Evolutionary conservation across 2,329 filamentous ascomycete species (phyloP), one percentile per base, ranked within the genome.

Genomic region (Xylaria sp.): DNA sequence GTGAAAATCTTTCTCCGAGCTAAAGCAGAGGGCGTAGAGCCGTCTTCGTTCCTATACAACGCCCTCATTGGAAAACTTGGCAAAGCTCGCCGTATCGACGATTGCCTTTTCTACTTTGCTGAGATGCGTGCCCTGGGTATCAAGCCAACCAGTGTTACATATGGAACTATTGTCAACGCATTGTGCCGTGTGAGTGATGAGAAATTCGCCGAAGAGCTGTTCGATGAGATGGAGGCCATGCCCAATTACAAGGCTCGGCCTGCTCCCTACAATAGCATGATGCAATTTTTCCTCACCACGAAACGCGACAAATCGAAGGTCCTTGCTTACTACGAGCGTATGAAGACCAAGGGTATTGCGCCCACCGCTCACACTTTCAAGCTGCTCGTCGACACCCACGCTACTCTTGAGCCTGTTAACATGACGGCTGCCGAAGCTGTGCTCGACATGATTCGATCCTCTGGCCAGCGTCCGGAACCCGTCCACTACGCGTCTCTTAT

Each of bases 171-270:
- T 76, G 95, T 99, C 82, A 99, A 99, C 76, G 96, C 96, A 28
- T 88, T 99, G 15, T 97, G 94, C 86, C 93, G 96, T 75, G 96
- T 98, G 65, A 97, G 94, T 74, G 96, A 99, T 75, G 95, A 98
- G 83, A 97, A 95, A 78, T 97, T 97, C 79, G 96, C 96, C 33
- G 96, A 97, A 78, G 94, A 98, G 81, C 89, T 98, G 75, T 99
- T 99, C 78, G 94, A 98, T 78, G 96, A 99, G 84, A 99, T 99
- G 96, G 96, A 99, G 84, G 89, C 91, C 56, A 97, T 97, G 91
- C 92, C 94, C 66, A 99, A 99, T 84, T 99, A 99, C 88, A 98
- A 97, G 85, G 93, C 96, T 48, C 92, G 96, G 10, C 94, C 96
- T 31, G 96, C 96, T 28, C 96, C 96, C 0, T 99, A 99, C 86